Evolutionary conservation across 345 rosid species (phyloP).

Genomic region (Trapa incisa): DNA sequence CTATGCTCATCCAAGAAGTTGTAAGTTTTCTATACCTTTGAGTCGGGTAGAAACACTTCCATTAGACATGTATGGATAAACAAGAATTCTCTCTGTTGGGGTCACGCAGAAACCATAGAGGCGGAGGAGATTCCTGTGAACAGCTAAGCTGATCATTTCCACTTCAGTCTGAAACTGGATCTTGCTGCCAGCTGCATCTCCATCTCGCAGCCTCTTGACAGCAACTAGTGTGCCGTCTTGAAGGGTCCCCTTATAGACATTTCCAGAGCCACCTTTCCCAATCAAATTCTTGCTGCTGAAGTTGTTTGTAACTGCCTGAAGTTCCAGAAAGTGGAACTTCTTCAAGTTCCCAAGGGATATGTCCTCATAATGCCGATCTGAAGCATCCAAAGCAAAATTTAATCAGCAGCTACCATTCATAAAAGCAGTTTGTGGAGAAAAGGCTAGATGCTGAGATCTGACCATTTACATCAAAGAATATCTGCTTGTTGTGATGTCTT

Average conservation of each 20-base stretch:
- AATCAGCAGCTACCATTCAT: not conserved
- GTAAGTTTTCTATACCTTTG: slow-evolving; percentile 36
- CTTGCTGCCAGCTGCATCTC: slow-evolving; percentile 64
- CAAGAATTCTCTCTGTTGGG: slow-evolving; percentile 53
- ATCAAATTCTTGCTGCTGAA: slow-evolving; percentile 78
- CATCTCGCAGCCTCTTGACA: slow-evolving; percentile 72
- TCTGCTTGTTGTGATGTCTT: slow-evolving; percentile 60
- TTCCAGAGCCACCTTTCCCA: slow-evolving; percentile 84
- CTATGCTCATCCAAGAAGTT: not conserved
- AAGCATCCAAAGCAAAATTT: slow-evolving; percentile 7
- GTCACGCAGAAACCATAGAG: slow-evolving; percentile 74
- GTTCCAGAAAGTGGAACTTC: slow-evolving; percentile 73
- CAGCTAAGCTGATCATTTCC: slow-evolving; percentile 89
- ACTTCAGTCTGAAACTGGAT: slow-evolving; percentile 81
- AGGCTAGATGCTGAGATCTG: slow-evolving; percentile 11
- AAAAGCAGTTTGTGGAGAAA: not conserved
- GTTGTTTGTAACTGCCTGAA: slow-evolving; percentile 65
- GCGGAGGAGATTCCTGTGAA: slow-evolving; percentile 71
- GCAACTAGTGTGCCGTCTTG: slow-evolving; percentile 63
- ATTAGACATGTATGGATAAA: slow-evolving; percentile 94
- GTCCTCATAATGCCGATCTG: slow-evolving; percentile 58
- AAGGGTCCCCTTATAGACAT: slow-evolving; percentile 75
- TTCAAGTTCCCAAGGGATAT: slow-evolving; percentile 65
- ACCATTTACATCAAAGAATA: slow-evolving; percentile 83
- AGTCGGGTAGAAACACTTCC: slow-evolving; percentile 88